These are phyloP conservation scores for Xylariaceae sp. DNA, from an alignment of 2,329 filamentous ascomycete genomes.

Conservation along the genomic window DNA sequence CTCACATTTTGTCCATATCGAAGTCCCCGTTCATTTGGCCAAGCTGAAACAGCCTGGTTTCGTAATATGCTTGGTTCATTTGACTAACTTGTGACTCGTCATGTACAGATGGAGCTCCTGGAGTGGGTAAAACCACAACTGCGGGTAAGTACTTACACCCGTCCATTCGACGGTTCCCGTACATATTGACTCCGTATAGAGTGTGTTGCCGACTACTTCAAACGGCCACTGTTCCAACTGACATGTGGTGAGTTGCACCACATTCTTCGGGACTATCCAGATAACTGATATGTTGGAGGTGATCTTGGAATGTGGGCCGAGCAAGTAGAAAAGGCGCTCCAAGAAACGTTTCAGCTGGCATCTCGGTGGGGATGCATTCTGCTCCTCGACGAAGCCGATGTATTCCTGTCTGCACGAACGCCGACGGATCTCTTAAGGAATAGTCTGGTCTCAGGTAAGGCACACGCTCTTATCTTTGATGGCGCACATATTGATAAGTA, in stretches of 20 bases:
- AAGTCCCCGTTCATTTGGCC: too few relatives aligned
- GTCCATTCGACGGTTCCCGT: too few relatives aligned
- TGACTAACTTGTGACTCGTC: too few relatives aligned
- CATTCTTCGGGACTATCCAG: neutral
- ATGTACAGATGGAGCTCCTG: too few relatives aligned
- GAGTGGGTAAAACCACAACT: too few relatives aligned
- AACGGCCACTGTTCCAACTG: constrained; percentile 18
- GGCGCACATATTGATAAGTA: neutral
- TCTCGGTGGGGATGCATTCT: constrained; percentile 18
- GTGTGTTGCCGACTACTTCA: constrained; percentile 15
- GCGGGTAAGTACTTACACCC: too few relatives aligned
- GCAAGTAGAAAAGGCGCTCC: constrained; percentile 27
- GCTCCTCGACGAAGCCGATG: constrained; percentile 21
- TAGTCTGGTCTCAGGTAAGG: constrained; percentile 27
- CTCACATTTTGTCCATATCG: too few relatives aligned
- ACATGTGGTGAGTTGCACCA: constrained; percentile 18
- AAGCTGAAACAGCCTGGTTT: too few relatives aligned
- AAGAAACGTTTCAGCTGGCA: constrained; percentile 17
- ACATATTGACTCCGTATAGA: too few relatives aligned
- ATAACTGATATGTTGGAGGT: constrained; percentile 6
- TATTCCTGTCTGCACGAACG: constrained; percentile 14
- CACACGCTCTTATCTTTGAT: neutral
- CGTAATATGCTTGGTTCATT: too few relatives aligned
- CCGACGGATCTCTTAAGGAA: constrained; percentile 26
- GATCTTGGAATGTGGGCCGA: constrained; percentile 32